Conservation (phyloP, 1,139 yeast genomes). For the Keqinozyma sinolaborantium region DNA sequence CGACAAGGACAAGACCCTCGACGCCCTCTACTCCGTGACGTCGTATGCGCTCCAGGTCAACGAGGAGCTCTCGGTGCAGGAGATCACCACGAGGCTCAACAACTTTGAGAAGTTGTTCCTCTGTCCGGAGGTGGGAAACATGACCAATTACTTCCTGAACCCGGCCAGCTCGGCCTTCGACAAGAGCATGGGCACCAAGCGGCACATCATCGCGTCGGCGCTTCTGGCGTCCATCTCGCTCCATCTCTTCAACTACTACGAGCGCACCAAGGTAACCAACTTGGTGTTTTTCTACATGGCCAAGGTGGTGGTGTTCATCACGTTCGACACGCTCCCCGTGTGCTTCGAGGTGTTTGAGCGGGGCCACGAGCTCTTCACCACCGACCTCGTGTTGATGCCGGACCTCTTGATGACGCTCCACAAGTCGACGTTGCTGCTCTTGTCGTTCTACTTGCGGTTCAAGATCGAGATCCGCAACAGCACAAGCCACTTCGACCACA, state of each 20-base stretch:
- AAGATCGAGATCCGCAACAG: slow-evolving; percentile 2
- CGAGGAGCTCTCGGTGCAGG: slow-evolving; percentile 15
- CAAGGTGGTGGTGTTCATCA: slow-evolving; percentile 21
- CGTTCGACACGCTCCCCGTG: slow-evolving; percentile 30
- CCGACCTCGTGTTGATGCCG: slow-evolving; percentile 34
- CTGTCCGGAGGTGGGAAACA: slow-evolving; percentile 1
- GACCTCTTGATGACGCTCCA: slow-evolving; percentile 24
- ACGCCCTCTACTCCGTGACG: slow-evolving; percentile 1
- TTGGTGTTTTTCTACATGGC: slow-evolving; percentile 25
- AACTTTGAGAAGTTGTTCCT: slow-evolving; percentile 24
- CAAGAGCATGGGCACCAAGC: slow-evolving; percentile 5
- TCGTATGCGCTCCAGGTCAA: slow-evolving; percentile 16
- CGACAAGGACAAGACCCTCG: slow-evolving; percentile 1
- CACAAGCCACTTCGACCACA: slow-evolving; percentile 1
- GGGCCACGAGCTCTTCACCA: slow-evolving; percentile 22
- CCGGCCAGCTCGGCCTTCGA: slow-evolving; percentile 1
- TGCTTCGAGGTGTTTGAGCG: slow-evolving; percentile 23
- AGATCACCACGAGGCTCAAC: slow-evolving; percentile 18
- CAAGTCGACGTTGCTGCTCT: slow-evolving; percentile 20
- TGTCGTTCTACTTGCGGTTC: slow-evolving; percentile 6
- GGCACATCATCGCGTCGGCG: slow-evolving; percentile 23
- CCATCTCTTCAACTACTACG: slow-evolving; percentile 30
- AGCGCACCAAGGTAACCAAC: slow-evolving; percentile 16
- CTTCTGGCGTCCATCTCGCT: slow-evolving; percentile 20
- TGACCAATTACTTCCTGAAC: not conserved